Evolutionary conservation across 1,284 basidiomycete species (phyloP).

Genomic region (Sanghuangporus weigelae): DNA sequence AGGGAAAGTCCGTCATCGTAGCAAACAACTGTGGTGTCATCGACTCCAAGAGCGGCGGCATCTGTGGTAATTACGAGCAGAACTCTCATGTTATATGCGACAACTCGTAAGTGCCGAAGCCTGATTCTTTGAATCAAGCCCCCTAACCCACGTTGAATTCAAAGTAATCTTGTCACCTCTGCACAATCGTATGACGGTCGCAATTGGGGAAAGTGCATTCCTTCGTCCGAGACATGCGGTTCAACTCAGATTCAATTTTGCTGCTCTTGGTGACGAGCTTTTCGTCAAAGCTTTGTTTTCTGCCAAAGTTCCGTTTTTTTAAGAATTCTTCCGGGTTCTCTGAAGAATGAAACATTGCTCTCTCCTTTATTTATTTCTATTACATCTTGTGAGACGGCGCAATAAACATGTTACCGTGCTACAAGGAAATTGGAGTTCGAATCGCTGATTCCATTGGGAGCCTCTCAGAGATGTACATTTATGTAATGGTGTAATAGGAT

Average conservation of each 20-base stretch:
- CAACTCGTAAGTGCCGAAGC: not conserved
- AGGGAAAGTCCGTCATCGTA: not conserved
- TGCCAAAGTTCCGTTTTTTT: not conserved
- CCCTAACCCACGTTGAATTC: not conserved
- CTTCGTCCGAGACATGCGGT: not conserved
- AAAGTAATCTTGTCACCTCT: not conserved
- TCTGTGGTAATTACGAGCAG: not conserved
- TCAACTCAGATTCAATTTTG: not conserved
- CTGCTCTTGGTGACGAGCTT: not conserved
- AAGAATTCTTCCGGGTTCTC: not conserved
- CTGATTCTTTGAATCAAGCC: not conserved
- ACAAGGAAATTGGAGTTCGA: no score
- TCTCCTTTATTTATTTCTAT: no score
- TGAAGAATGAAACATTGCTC: no score
- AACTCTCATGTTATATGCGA: not conserved
- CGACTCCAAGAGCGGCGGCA: not conserved
- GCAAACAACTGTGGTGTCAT: not conserved
- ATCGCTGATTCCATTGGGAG: no score
- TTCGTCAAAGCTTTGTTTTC: not conserved
- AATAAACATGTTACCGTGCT: no score
- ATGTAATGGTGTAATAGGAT: no score
- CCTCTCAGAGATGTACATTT: no score
- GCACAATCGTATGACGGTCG: not conserved
- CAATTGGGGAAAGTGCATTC: not conserved
- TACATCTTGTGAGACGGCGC: no score